Base-by-base conservation (phyloP, 2,329 filamentous ascomycete genomes). In the Botrytis galanthina region DNA sequence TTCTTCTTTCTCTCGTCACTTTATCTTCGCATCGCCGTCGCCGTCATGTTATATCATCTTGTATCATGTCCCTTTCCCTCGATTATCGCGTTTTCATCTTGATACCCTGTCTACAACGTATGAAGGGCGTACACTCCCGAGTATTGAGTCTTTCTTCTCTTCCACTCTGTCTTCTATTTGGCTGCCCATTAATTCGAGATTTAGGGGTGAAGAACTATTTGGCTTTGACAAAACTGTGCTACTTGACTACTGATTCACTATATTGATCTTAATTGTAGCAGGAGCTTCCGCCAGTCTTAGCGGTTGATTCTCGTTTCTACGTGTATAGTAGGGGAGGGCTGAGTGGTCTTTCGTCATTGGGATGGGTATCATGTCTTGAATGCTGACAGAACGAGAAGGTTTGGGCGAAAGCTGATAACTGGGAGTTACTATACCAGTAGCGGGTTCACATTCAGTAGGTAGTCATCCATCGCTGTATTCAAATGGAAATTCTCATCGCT, bases 161-260 rank as follows among this genome's bases (percentile, higher is more conserved):
- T 14, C 9, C 22, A 9, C 10, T 26, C 22, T 26, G 10, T 4
- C 4, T 14, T 4, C 5, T 51, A 14, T n/a, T 14, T n/a, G 48
- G 10, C 48, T n/a, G 0, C 5, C 4, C 10, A 14, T 26, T 5
- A 10, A 51, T 51, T n/a, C 48, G 48, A n/a, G 4, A n/a, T n/a
- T 6, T 10, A 14, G 1, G 26, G 4, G 20, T 0, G 6, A 51
- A 6, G n/a, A n/a, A 51, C 14, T 1, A n/a, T n/a, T 51, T 14
- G 9, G 4, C 48, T 48, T 48, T 48, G 46, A 20, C 20, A n/a
- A n/a, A 51, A 51, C 10, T n/a, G 26, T n/a, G 2, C 6, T 26
- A 51, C 4, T 51, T 51, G 48, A 51, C 4, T 14, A 51, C n/a
- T 51, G 26, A 51, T 14, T 14, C 1, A 1, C 6, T 18, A 57